phyloP scores from a whole-genome alignment of 1,284 basidiomycete genomes.

The Cutaneotrichosporon spelunceum region DNA sequence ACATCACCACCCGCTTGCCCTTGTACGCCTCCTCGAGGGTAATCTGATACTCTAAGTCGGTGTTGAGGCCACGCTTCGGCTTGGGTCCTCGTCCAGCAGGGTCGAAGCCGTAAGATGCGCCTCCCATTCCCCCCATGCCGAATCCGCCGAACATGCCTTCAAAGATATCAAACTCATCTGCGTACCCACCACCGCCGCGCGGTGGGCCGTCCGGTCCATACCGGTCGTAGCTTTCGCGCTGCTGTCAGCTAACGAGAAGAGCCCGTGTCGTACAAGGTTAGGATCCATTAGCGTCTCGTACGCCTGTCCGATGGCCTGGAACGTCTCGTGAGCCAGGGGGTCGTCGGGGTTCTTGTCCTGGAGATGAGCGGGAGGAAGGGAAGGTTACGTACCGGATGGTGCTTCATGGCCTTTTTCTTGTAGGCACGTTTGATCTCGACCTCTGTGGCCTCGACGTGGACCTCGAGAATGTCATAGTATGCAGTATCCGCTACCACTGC shows the following conservation, averaged over 20 bases:
- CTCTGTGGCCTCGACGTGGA: conserved; percentile 65
- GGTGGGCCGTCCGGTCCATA: conserved; percentile 63
- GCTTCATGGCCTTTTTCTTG: conserved; percentile 83
- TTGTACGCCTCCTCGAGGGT: conserved; percentile 89
- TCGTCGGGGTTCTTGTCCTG: conserved; percentile 50
- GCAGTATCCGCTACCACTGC: conserved; percentile 47
- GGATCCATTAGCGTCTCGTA: conserved; percentile 83
- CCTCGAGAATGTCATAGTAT: conserved; percentile 72
- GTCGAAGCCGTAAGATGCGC: conserved; percentile 38
- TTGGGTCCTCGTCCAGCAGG: conserved; percentile 45
- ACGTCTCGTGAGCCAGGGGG: conserved; percentile 64
- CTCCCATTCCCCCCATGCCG: conserved; percentile 44
- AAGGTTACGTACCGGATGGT: conserved; percentile 70
- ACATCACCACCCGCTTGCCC: conserved; percentile 84
- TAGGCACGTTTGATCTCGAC: conserved; percentile 87
- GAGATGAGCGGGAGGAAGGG: conserved; percentile 23
- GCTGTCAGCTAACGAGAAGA: conserved; percentile 7
- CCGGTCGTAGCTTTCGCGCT: conserved; percentile 74
- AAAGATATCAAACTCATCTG: conserved; percentile 61
- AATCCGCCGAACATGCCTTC: conserved; percentile 66
- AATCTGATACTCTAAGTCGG: conserved; percentile 76
- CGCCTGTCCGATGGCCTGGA: conserved; percentile 85
- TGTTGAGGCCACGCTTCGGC: conserved; percentile 60
- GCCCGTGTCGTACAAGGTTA: conserved; percentile 49
- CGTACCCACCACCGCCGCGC: conserved; percentile 54